These are phyloP conservation scores for Ensete ventricosum DNA, from an alignment of 176 grass and related monocot species.

Conservation along the genomic window DNA sequence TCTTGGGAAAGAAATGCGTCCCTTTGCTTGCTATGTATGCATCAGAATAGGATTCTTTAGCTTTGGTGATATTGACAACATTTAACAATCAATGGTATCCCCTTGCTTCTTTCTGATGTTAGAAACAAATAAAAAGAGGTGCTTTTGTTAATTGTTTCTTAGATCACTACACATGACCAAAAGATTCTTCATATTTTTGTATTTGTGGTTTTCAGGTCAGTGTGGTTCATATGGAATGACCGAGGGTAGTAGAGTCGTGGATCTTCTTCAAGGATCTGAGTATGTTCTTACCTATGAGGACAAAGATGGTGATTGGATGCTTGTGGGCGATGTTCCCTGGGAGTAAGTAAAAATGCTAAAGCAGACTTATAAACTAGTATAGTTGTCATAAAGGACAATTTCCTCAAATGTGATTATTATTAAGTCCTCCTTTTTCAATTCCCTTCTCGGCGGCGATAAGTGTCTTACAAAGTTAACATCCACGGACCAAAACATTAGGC, in stretches of 20 bases:
- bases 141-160: too few relatives aligned
- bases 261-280: slow-evolving; percentile 52
- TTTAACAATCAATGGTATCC: too few relatives aligned
- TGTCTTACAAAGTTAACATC: background rate
- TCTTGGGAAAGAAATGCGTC: background rate
- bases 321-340: slow-evolving; percentile 73
- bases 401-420: background rate
- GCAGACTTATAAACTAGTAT: background rate
- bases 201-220: slow-evolving; percentile 19
- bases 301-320: slow-evolving; percentile 78
- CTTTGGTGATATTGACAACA: too few relatives aligned
- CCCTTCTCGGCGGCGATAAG: background rate
- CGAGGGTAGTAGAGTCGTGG: slow-evolving; percentile 31
- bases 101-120: background rate
- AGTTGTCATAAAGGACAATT: background rate
- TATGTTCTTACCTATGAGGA: slow-evolving; percentile 75
- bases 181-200: background rate
- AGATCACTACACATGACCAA: background rate
- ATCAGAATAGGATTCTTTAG: too few relatives aligned
- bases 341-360: slow-evolving; percentile 36
- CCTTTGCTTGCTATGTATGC: too few relatives aligned
- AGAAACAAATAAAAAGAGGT: background rate
- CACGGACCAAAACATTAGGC: too few relatives aligned
- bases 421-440: background rate
- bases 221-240: slow-evolving; percentile 25